A percentile compares a stretch with the other conserved stretches of the same genome.
These are phyloP conservation scores for Populus nigra DNA, from an alignment of 345 rosid genomes.

Conservation along the genomic window DNA sequence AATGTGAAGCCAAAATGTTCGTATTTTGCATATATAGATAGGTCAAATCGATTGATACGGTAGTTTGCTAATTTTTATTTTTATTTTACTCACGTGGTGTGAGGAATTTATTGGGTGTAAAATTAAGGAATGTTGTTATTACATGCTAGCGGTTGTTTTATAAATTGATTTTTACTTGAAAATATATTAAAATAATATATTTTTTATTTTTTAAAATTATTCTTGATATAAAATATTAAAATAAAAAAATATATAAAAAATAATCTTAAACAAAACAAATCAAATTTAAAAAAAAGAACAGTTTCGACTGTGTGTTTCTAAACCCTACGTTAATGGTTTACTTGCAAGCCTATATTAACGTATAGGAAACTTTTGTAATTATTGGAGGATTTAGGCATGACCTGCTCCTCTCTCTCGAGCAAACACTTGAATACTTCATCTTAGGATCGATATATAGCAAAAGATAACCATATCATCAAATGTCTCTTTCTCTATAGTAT, in stretches of 20 bases:
- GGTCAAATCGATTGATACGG: not conserved
- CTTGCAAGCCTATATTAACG: not conserved
- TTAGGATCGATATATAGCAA: not conserved
- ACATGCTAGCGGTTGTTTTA: too few species aligned
- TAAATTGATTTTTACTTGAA: too few species aligned
- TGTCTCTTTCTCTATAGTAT: not conserved
- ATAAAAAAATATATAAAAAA: too few species aligned
- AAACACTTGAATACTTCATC: not conserved
- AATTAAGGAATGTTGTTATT: not conserved
- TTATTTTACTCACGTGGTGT: too few species aligned
- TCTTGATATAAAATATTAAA: too few species aligned
- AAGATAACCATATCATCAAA: not conserved
- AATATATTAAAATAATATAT: too few species aligned
- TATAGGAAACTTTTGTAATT: not conserved
- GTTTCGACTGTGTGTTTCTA: rapidly evolving
- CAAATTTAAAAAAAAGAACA: too few species aligned
- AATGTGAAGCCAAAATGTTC: not conserved
- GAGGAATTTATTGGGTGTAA: not conserved
- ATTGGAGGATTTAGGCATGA: conserved; percentile 4
- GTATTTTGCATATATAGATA: too few species aligned
- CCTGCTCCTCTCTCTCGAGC: conserved; percentile 1
- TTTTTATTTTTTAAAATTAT: too few species aligned
- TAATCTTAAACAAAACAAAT: too few species aligned
- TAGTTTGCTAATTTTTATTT: not conserved
- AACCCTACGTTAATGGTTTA: not conserved